Evolutionary conservation across 768 basidiomycete species (phyloP).

Genomic region (Agaricus bisporus): DNA sequence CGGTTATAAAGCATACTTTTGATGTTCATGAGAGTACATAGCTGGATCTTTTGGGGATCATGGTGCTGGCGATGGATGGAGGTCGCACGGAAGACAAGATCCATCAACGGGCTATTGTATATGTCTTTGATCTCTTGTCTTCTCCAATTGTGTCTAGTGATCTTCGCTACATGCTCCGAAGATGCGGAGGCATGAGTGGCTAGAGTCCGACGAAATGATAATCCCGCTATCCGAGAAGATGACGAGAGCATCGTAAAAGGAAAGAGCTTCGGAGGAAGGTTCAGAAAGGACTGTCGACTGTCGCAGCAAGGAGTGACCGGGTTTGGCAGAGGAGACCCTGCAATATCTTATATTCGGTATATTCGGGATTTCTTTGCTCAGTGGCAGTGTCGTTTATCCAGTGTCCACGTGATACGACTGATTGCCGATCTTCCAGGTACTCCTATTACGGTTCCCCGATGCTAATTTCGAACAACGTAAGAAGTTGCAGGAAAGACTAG

Average conservation of each 20-base stretch:
- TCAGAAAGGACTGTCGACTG: conserved; percentile 24
- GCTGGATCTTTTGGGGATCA: conserved; percentile 85
- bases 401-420: too few species aligned
- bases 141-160: conserved; percentile 62
- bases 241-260: conserved; percentile 12
- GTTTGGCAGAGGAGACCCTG: background rate
- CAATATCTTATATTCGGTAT: too few species aligned
- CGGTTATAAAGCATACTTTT: conserved; percentile 61
- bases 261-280: conserved; percentile 18
- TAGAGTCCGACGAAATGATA: conserved; percentile 39
- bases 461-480: too few species aligned
- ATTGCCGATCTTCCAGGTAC: too few species aligned
- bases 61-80: conserved; percentile 81
- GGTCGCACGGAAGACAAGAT: conserved; percentile 84
- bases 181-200: conserved; percentile 52
- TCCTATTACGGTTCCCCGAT: background rate
- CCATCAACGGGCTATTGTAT: conserved; percentile 81
- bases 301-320: background rate
- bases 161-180: conserved; percentile 16
- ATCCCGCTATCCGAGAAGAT: conserved; percentile 18
- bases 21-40: conserved; percentile 98
- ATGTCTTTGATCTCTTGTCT: conserved; percentile 78
- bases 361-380: too few species aligned
- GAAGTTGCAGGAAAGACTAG: too few species aligned
- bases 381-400: too few species aligned